Conservation (phyloP, 2,329 filamentous ascomycete genomes). For the Penicillium sp. region DNA sequence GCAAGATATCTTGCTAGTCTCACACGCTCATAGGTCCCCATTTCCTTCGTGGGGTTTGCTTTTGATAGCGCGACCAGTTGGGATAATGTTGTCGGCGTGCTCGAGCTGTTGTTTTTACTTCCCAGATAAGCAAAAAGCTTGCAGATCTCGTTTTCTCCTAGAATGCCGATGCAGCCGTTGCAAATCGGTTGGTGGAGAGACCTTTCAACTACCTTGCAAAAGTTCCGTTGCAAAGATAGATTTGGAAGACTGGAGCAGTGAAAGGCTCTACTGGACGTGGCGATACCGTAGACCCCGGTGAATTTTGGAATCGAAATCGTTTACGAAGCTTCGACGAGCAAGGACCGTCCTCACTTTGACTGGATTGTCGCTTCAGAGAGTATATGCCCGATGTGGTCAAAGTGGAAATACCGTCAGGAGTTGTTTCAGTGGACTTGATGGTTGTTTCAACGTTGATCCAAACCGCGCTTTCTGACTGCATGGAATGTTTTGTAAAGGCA, state of each 20-base stretch:
- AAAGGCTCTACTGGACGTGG: too few relatives aligned
- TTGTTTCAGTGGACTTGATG: neutral
- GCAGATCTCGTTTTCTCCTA: slow-evolving; percentile 5
- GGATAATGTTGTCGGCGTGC: slow-evolving; percentile 1
- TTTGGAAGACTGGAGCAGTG: slow-evolving; percentile 3
- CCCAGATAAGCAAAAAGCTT: slow-evolving; percentile 11
- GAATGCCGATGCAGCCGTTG: slow-evolving; percentile 8
- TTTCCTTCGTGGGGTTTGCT: neutral
- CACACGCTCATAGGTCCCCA: slow-evolving; percentile 8
- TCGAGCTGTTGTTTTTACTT: neutral
- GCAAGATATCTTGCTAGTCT: slow-evolving; percentile 8
- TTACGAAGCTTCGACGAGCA: neutral
- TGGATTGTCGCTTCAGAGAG: neutral
- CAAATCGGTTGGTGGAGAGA: neutral
- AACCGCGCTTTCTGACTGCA: neutral
- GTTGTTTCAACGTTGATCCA: slow-evolving; percentile 12
- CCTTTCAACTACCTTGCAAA: slow-evolving; percentile 7
- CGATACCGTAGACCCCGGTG: too few relatives aligned
- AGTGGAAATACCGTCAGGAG: neutral
- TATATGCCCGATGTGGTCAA: too few relatives aligned
- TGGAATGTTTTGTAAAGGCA: slow-evolving; percentile 2
- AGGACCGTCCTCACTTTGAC: neutral
- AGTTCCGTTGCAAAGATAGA: slow-evolving; percentile 5
- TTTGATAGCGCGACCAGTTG: slow-evolving; percentile 1
- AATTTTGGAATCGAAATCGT: slow-evolving; percentile 1